phyloP scores from a whole-genome alignment of 352 stramenopile species.

The Phytopythium montanum region DNA sequence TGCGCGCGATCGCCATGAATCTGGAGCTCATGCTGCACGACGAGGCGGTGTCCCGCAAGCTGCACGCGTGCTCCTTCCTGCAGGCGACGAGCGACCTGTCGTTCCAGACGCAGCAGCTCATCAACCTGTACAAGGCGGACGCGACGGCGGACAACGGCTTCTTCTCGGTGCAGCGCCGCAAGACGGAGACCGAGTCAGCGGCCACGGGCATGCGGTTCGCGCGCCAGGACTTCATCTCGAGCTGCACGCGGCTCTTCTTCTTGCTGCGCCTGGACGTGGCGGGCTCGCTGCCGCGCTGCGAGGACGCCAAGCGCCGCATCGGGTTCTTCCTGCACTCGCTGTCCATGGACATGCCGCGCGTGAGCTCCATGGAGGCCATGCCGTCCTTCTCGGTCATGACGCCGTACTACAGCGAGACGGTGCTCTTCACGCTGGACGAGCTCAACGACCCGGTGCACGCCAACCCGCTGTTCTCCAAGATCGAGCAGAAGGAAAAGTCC shows the following conservation, averaged over 20 bases:
- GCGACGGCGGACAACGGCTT: conserved; percentile 49
- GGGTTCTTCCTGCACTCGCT: conserved; percentile 87
- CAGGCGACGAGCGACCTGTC: conserved; percentile 46
- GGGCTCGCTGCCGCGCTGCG: conserved; percentile 69
- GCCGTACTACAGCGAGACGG: conserved; percentile 86
- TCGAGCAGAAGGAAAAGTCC: conserved; percentile 70
- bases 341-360: conserved; percentile 77
- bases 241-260: conserved; percentile 79
- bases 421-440: conserved; percentile 85
- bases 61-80: conserved; percentile 61
- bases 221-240: conserved; percentile 66
- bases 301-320: conserved; percentile 83
- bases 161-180: conserved; percentile 32
- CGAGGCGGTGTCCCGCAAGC: conserved; percentile 31
- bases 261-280: conserved; percentile 67
- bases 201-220: conserved; percentile 37
- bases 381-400: conserved; percentile 88
- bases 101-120: conserved; percentile 69
- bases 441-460: conserved; percentile 79
- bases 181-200: conserved; percentile 25
- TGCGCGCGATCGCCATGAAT: conserved; percentile 39
- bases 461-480: conserved; percentile 73
- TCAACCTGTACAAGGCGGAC: conserved; percentile 69
- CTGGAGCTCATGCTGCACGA: conserved; percentile 64
- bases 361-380: conserved; percentile 76